Base-by-base conservation (phyloP, 2,329 filamentous ascomycete genomes). In the Beauveria brongniartii region DNA sequence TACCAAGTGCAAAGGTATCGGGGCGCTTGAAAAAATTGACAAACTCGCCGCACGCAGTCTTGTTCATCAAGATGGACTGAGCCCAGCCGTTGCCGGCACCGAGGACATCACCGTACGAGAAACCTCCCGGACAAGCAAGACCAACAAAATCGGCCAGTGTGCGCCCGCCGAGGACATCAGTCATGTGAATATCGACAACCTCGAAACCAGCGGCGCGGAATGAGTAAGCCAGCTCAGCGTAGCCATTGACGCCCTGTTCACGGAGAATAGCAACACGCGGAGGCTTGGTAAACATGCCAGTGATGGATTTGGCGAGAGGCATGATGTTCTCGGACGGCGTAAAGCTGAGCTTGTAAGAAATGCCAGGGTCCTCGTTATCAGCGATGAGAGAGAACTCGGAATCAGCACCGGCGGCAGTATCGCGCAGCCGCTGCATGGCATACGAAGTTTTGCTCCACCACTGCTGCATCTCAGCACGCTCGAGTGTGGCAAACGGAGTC, bases 21-120 rank as follows among this genome's bases (percentile, higher is more conserved):
- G 87, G 83, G 34, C 94, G 85, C 66, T 86, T 82, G 77, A 97
- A 97, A 82, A 97, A 97, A 54, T 78, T 75, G 68, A 88, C 79
- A 76, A 97, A 97, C 67, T 93, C 89, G 61, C 82, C 80, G 47
- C 92, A 85, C 2, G 83, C 82, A 47, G 88, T 87, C 61, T 88
- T 83, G 75, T 97, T 91, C 73, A 95, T 83, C 20, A 97, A 82
- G 44, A 97, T 92, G 2, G 90, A 93, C 75, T 95, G 92, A 5
- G 94, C 91, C 94, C 94, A 99, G 48, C 94, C 94, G 69, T 93
- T 89, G 58, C 94, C 94, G n/a, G 94, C 94, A 62, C 93, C 94
- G 0, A 97, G 74, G 18, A 79, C 77, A 67, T 93, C 90, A 67
- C 92, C 92, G 72, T 96, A 97, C 18, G 91, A 96, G 83, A 99